These are phyloP conservation scores for Gonium pectorale DNA, from an alignment of 139 green algal species.

Conservation along the genomic window DNA sequence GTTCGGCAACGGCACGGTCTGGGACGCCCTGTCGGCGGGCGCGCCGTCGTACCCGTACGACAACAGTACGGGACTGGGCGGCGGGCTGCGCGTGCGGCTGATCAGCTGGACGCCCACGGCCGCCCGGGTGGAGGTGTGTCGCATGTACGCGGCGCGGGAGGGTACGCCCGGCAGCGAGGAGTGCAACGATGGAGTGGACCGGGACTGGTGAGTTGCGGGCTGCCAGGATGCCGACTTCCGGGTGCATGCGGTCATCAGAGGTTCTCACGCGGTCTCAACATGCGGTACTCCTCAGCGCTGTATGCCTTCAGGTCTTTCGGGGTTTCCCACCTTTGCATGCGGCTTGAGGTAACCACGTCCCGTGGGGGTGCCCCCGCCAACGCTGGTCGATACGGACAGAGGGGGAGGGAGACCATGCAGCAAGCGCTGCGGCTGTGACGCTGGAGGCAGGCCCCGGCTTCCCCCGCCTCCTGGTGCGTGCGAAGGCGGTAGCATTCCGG, in stretches of 20 bases:
- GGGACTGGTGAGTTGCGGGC: background rate
- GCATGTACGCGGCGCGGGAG: conserved; percentile 1
- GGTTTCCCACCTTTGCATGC: background rate
- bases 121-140: conserved; percentile 9
- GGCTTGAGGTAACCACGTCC: background rate
- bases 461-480: no score
- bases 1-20: background rate
- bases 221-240: background rate
- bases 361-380: background rate
- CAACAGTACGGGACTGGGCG: background rate
- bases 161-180: background rate
- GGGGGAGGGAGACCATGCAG: background rate
- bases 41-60: conserved; percentile 7
- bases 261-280: no score
- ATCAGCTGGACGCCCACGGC: background rate
- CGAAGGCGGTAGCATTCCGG: background rate
- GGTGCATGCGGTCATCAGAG: no score
- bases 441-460: no score
- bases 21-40: background rate
- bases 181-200: background rate
- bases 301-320: no score
- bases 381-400: no score
- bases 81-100: conserved; percentile 12
- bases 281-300: no score
- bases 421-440: background rate